These are phyloP conservation scores for Ambrosia hybrid DNA, from an alignment of 140 eudicot genomes.

Conservation along the genomic window DNA sequence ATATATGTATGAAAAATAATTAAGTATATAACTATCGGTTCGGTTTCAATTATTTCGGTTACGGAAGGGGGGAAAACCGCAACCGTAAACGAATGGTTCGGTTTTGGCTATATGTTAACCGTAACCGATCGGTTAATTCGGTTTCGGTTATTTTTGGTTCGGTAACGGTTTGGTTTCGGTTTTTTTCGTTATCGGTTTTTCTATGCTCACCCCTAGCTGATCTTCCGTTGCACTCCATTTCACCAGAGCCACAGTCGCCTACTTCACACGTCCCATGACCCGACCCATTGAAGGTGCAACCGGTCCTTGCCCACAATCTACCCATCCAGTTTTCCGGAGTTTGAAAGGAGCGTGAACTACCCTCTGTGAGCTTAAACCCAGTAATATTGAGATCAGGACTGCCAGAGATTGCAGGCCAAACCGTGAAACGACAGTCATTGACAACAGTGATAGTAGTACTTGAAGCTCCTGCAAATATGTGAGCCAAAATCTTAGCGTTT, in stretches of 20 bases:
- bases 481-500: too few relatives aligned
- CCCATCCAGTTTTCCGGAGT: constrained; percentile 7
- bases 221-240: constrained; percentile 23
- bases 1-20: too few relatives aligned
- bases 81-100: too few relatives aligned
- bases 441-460: not conserved
- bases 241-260: constrained; percentile 33
- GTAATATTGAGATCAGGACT: not conserved
- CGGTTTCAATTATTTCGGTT: too few relatives aligned
- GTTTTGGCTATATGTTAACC: too few relatives aligned
- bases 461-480: too few relatives aligned
- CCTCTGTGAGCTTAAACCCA: constrained; percentile 21
- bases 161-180: too few relatives aligned
- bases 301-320: constrained; percentile 34
- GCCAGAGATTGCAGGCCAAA: constrained; percentile 27
- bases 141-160: too few relatives aligned
- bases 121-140: too few relatives aligned
- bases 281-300: constrained; percentile 31
- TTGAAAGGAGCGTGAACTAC: constrained; percentile 4
- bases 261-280: constrained; percentile 29
- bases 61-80: too few relatives aligned
- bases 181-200: too few relatives aligned
- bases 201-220: not conserved
- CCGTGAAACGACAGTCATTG: constrained; percentile 21
- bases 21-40: too few relatives aligned